These are phyloP conservation scores for Apiospora saccharicola DNA, from an alignment of 2,329 filamentous ascomycete genomes.

Conservation along the genomic window DNA sequence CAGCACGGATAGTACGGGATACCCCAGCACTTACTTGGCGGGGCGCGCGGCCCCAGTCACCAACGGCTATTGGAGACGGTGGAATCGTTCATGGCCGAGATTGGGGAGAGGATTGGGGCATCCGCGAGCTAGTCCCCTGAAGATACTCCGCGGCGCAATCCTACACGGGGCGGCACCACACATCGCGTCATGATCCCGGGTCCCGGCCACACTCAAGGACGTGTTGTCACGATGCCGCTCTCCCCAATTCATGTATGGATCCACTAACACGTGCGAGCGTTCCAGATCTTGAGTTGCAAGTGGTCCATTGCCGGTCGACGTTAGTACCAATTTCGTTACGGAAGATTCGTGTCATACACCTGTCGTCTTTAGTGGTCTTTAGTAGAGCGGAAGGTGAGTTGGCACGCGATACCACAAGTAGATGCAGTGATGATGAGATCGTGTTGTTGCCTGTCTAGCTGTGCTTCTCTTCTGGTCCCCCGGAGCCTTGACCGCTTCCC, in stretches of 20 bases:
- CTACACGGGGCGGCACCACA: too few species aligned
- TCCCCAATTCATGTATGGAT: neutral
- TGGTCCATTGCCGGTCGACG: neutral
- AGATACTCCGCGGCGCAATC: too few species aligned
- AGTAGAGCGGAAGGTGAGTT: neutral
- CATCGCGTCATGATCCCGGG: too few species aligned
- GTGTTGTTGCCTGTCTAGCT: neutral
- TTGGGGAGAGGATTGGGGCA: too few species aligned
- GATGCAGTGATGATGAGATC: neutral
- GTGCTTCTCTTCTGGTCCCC: neutral
- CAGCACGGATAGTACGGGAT: too few species aligned
- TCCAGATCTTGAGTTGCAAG: neutral
- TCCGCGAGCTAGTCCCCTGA: too few species aligned
- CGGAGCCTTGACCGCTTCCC: neutral
- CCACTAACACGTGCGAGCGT: neutral
- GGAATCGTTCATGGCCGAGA: too few species aligned
- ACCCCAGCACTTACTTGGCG: too few species aligned
- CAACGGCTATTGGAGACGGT: too few species aligned
- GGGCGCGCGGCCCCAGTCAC: too few species aligned
- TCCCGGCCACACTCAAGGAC: too few species aligned
- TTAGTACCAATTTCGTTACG: neutral
- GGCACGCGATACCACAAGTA: neutral
- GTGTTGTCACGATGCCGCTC: too few species aligned
- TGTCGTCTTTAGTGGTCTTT: neutral
- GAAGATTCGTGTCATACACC: neutral